Base-by-base conservation (phyloP, 345 rosid species). In the Syzygium aromaticum region DNA sequence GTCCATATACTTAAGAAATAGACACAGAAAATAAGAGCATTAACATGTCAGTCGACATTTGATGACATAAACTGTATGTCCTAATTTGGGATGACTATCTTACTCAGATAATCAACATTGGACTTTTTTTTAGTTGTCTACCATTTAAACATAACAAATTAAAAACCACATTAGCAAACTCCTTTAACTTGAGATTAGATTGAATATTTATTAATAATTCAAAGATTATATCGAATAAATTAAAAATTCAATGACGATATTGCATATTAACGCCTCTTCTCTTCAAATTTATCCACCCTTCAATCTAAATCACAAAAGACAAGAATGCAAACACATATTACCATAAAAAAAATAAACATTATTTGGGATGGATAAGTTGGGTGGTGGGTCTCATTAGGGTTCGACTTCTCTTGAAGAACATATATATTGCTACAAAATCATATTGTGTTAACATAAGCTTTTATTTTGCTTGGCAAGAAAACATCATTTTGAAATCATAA, bases 181-280 rank as follows among this genome's bases (percentile, higher is more conserved):
- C 2, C 15, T 2, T 59, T 59, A 27, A 59, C 16, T 12, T 27
- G 28, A 59, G 3, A 16, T 0, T 4, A 2, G 2, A 30, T 64
- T 33, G 6, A 67, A 67, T 38, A 8, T 1, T 67, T 30, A 33
- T 0, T 3, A 30, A 30, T 67, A 16, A 0, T 15, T 8, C 1
- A 67, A 8, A 0, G 0, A 19, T 0, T 8, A 8, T 16, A 8
- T 17, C 0, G 1, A 30, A 67, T 19, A 33, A 30, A 14, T 67
- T 30, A 30, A 2, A 4, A 67, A 0, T 67, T 16, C 1, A 17
- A 0, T 0, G 0, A 67, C 10, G 6, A 30, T 17, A 8, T 67
- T 33, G 5, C 1, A 67, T 2, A 8, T 33, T 8, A 30, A 64
- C 9, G 1, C 11, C 43, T 16, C 43, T 30, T 64, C 43, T 64